Percentiles rank a stretch among this genome's conserved stretches.
Evolutionary conservation across 2,329 filamentous ascomycete species (phyloP).

Genomic region (Ophiostoma novo-ulmi): DNA sequence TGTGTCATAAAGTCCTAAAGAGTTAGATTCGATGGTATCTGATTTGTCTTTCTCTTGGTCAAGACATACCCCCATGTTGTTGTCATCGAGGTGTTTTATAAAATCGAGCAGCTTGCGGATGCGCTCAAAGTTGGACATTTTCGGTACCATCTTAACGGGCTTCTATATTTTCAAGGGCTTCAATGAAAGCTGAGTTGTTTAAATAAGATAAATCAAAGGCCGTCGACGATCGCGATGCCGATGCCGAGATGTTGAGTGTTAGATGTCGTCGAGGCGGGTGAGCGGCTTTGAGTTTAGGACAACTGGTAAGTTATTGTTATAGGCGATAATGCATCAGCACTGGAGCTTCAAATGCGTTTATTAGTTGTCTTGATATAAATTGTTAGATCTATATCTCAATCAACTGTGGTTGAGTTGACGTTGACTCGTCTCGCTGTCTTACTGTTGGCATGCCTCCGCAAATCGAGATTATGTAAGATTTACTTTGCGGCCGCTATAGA

Average conservation of each 20-base stretch:
- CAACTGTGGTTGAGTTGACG: background rate
- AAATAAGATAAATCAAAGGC: background rate
- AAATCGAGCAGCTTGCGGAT: constrained; percentile 22
- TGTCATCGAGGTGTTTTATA: background rate
- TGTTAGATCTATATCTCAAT: background rate
- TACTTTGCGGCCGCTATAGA: background rate
- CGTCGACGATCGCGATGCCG: background rate
- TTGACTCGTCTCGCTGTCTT: background rate
- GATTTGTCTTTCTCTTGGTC: background rate
- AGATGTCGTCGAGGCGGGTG: background rate
- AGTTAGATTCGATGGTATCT: background rate
- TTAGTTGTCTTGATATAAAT: background rate
- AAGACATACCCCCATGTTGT: constrained; percentile 9
- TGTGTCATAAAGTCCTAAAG: constrained; percentile 38
- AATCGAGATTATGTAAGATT: background rate
- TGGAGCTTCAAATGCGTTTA: background rate
- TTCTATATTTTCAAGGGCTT: background rate
- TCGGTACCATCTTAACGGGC: background rate
- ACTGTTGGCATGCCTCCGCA: background rate
- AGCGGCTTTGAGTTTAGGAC: background rate
- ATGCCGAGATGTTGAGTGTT: background rate
- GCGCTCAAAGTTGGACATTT: constrained; percentile 18
- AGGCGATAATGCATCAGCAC: background rate
- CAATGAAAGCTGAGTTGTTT: background rate
- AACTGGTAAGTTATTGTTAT: background rate